A percentile compares a stretch with the other conserved stretches of the same genome.
These are phyloP conservation scores for Aspergillus fructus DNA, from an alignment of 2,329 filamentous ascomycete species.

Conservation along the genomic window DNA sequence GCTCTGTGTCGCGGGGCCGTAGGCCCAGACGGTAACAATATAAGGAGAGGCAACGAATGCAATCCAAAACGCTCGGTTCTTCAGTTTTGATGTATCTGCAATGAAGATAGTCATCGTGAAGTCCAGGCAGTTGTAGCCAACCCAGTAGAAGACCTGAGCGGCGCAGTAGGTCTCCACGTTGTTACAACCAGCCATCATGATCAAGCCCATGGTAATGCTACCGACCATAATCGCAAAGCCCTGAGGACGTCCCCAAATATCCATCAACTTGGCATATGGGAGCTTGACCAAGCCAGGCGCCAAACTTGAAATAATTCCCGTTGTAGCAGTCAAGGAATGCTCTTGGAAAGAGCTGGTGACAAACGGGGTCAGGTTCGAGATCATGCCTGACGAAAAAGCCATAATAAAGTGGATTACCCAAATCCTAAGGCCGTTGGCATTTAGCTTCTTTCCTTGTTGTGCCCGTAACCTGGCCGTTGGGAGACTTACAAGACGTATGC, in stretches of 20 bases:
- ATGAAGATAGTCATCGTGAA: constrained; percentile 61
- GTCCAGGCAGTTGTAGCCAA: constrained; percentile 57
- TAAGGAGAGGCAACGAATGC: constrained; percentile 62
- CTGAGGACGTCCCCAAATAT: constrained; percentile 63
- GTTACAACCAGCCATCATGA: constrained; percentile 63
- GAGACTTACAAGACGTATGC: constrained; percentile 33
- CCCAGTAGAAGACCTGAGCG: constrained; percentile 62
- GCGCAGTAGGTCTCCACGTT: constrained; percentile 63
- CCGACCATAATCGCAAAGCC: constrained; percentile 54
- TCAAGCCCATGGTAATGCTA: constrained; percentile 51
- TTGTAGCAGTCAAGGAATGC: constrained; percentile 52
- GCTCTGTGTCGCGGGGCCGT: constrained; percentile 54
- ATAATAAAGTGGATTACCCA: constrained; percentile 49
- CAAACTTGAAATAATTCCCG: constrained; percentile 55
- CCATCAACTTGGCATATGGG: constrained; percentile 61
- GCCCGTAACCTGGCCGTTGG: not conserved
- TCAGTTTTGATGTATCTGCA: constrained; percentile 62
- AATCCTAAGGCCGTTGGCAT: constrained; percentile 32
- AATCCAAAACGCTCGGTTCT: constrained; percentile 61
- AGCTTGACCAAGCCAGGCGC: constrained; percentile 61
- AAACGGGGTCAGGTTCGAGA: constrained; percentile 35
- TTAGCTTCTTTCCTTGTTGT: not conserved
- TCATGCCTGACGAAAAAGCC: constrained; percentile 45
- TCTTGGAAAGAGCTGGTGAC: constrained; percentile 53
- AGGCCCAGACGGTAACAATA: constrained; percentile 59